These are phyloP conservation scores for Scheffersomyces parashehatae DNA, from an alignment of 1,139 yeast species.

Conservation along the genomic window DNA sequence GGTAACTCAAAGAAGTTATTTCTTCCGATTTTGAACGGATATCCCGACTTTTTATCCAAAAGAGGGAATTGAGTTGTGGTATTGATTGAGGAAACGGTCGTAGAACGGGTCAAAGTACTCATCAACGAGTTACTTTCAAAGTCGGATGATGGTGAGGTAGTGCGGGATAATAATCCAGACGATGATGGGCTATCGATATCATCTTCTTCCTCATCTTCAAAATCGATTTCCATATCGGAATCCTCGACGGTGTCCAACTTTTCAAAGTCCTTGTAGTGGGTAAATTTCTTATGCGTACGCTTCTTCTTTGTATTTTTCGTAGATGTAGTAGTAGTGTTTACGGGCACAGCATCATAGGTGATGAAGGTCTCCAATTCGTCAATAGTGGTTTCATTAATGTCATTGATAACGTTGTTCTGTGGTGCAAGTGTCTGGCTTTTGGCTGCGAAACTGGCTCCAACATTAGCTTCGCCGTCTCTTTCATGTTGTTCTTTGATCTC, in stretches of 20 bases:
- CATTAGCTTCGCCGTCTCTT: constrained; percentile 18
- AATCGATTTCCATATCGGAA: constrained; percentile 18
- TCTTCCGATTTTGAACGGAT: constrained; percentile 14
- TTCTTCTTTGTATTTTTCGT: constrained; percentile 9
- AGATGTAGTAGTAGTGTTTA: constrained; percentile 6
- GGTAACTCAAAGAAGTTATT: constrained; percentile 17
- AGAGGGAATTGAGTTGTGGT: constrained; percentile 10
- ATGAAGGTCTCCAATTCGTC: constrained; percentile 4
- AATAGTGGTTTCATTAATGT: constrained; percentile 1
- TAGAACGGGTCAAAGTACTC: constrained; percentile 44
- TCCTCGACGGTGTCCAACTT: constrained; percentile 18
- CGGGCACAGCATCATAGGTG: constrained; percentile 2
- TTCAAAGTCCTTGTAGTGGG: constrained; percentile 16
- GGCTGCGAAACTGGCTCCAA: constrained; percentile 1
- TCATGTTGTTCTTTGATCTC: constrained; percentile 23
- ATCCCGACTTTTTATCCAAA: constrained; percentile 8
- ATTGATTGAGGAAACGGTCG: constrained; percentile 36
- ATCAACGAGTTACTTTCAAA: constrained; percentile 37
- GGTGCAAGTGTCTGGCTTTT: constrained; percentile 1
- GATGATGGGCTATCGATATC: constrained; percentile 19
- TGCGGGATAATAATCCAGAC: constrained; percentile 37
- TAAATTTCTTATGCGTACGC: constrained; percentile 7
- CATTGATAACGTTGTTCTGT: constrained; percentile 8
- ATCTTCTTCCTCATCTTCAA: constrained; percentile 30
- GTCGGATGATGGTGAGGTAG: constrained; percentile 41